A percentile compares a stretch with the other conserved stretches of the same genome.
phyloP scores from a whole-genome alignment of 371 early-diverging fungal genomes.

The Lichtheimia ramosa region DNA sequence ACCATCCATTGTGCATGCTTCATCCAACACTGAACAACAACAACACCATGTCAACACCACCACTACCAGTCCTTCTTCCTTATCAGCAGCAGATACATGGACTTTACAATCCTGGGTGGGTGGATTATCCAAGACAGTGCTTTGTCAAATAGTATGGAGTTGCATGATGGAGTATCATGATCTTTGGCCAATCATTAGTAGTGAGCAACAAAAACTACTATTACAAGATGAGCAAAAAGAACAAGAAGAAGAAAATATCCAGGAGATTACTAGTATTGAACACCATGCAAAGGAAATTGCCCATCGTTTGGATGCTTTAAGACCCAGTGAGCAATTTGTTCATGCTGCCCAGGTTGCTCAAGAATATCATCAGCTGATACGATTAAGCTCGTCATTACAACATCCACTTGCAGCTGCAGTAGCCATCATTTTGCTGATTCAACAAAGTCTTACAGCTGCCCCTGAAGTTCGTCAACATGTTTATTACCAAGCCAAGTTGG shows the following conservation, averaged over 20 bases:
- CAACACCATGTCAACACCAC: not conserved
- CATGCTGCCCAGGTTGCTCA: conserved; percentile 24
- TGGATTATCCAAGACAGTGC: conserved; percentile 25
- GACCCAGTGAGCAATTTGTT: conserved; percentile 38
- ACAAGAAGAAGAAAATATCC: not conserved
- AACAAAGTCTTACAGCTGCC: conserved; percentile 30
- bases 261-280: conserved; percentile 17
- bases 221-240: not conserved
- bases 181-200: conserved; percentile 4
- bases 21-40: conserved; percentile 8
- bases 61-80: conserved; percentile 6
- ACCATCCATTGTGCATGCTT: conserved; percentile 5
- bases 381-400: conserved; percentile 15
- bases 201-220: not conserved
- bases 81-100: conserved; percentile 11
- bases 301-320: conserved; percentile 24
- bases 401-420: conserved; percentile 20
- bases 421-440: conserved; percentile 27
- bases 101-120: conserved; percentile 24
- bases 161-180: conserved; percentile 15
- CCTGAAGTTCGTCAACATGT: conserved; percentile 40
- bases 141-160: conserved; percentile 30
- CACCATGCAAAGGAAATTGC: conserved; percentile 19
- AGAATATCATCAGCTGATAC: conserved; percentile 23
- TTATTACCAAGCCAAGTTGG: conserved; percentile 37